phyloP scores from a whole-genome alignment of 257 asterid species.

The Plantago major region DNA sequence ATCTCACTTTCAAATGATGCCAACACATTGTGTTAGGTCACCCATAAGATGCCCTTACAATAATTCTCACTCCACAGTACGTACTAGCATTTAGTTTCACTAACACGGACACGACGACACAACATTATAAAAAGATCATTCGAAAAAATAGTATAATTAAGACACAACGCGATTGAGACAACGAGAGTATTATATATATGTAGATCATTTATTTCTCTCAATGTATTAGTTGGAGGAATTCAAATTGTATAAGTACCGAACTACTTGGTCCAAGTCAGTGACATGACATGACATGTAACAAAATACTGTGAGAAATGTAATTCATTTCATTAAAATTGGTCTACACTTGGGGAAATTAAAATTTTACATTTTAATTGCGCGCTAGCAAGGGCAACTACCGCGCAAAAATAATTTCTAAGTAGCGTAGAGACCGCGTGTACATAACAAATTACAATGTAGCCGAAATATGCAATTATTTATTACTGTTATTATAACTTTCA shows the following conservation, averaged over 20 bases:
- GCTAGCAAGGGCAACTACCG: neutral
- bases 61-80: constrained; percentile 21
- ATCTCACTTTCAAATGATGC: constrained; percentile 21
- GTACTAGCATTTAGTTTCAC: neutral
- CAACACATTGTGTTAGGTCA: constrained; percentile 31
- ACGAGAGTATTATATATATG: too few species aligned
- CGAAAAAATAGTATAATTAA: too few species aligned
- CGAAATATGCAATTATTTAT: neutral
- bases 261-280: too few species aligned
- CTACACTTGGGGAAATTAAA: constrained; percentile 1
- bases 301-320: too few species aligned
- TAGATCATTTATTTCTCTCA: too few species aligned
- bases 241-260: too few species aligned
- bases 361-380: neutral
- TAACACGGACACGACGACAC: too few species aligned
- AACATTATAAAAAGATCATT: too few species aligned
- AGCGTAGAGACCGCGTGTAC: neutral
- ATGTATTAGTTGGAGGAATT: too few species aligned
- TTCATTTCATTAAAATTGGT: neutral
- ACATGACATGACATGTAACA: too few species aligned
- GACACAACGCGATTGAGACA: too few species aligned
- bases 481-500: neutral
- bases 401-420: neutral
- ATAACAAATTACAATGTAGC: neutral
- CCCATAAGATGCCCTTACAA: constrained; percentile 27